Conservation (phyloP, 1,284 basidiomycete genomes). For the Phlebopus sp. region DNA sequence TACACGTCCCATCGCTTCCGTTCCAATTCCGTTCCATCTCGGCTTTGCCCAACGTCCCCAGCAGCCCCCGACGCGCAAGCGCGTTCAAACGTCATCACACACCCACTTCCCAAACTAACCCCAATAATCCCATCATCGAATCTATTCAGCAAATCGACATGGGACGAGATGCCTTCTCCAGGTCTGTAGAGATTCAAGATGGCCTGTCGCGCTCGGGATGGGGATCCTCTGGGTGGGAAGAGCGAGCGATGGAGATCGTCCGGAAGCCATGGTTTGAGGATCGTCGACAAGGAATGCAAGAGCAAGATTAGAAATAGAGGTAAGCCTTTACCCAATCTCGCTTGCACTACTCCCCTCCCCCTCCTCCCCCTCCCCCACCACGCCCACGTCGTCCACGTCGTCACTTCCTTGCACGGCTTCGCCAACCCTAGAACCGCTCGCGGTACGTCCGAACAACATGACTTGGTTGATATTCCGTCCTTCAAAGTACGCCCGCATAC, state of each 20-base stretch:
- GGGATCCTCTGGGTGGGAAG: slow-evolving; percentile 42
- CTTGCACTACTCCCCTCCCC: slow-evolving; percentile 15
- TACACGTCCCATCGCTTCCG: slow-evolving; percentile 45
- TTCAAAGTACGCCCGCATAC: slow-evolving; percentile 58
- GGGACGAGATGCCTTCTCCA: slow-evolving; percentile 77
- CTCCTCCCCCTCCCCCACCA: no score
- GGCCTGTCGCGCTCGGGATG: slow-evolving; percentile 60
- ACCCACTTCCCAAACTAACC: slow-evolving; percentile 69
- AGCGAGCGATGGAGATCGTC: slow-evolving; percentile 47
- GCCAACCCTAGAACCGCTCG: slow-evolving; percentile 12
- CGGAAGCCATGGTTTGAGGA: slow-evolving; percentile 50
- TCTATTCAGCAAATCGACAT: slow-evolving; percentile 72
- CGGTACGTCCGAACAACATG: slow-evolving; percentile 69
- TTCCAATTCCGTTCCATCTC: background rate
- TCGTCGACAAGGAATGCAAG: slow-evolving; percentile 45
- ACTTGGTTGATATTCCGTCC: slow-evolving; percentile 58
- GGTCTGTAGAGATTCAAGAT: slow-evolving; percentile 79
- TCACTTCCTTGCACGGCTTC: background rate
- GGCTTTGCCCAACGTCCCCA: slow-evolving; percentile 4
- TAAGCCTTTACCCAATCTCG: slow-evolving; percentile 38
- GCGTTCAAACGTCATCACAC: slow-evolving; percentile 66
- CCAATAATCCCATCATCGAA: slow-evolving; percentile 82
- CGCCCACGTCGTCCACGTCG: background rate
- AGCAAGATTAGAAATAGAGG: slow-evolving; percentile 55
- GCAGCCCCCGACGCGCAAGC: slow-evolving; percentile 16